Evolutionary conservation across 1,139 yeast species (phyloP).

Genomic region (Kurtzmaniella quercitrusa): DNA sequence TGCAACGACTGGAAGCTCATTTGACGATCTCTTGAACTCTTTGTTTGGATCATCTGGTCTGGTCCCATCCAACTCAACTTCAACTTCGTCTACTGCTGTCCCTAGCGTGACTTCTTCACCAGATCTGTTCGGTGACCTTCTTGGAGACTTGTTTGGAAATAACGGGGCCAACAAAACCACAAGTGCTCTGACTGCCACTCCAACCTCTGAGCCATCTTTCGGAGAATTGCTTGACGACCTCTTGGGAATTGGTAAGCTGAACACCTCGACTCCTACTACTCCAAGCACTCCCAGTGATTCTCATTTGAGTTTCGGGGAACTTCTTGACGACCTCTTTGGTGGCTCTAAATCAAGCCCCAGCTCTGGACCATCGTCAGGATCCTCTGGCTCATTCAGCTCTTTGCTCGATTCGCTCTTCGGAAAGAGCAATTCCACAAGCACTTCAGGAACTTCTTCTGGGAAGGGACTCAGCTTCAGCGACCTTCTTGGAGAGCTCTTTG

Average conservation of each 20-base stretch:
- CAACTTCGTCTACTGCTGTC: conserved; percentile 9
- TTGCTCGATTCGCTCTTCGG: conserved; percentile 11
- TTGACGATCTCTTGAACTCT: conserved; percentile 4
- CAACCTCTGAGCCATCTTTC: conserved; percentile 5
- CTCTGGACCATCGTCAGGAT: not conserved
- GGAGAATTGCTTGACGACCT: conserved; percentile 12
- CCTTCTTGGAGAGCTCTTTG: conserved; percentile 11
- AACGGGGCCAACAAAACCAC: not conserved
- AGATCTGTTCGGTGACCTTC: conserved; percentile 5
- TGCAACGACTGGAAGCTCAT: conserved; percentile 5
- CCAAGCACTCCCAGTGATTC: conserved; percentile 2
- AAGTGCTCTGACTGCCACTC: conserved; percentile 3
- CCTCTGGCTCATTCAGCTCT: conserved; percentile 7
- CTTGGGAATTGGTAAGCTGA: conserved; percentile 8
- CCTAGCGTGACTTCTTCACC: conserved; percentile 5
- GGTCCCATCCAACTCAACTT: conserved; percentile 6
- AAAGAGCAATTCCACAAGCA: conserved; percentile 9
- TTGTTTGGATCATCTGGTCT: conserved; percentile 6
- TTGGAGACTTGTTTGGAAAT: conserved; percentile 7
- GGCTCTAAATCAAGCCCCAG: conserved; percentile 3
- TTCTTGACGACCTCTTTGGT: conserved; percentile 3
- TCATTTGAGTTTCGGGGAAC: conserved; percentile 1
- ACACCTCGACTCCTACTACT: conserved; percentile 5
- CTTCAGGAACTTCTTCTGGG: conserved; percentile 2
- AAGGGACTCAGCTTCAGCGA: conserved; percentile 9